Evolutionary conservation across 768 basidiomycete species (phyloP).

Genomic region (Pleurotus pulmonarius): DNA sequence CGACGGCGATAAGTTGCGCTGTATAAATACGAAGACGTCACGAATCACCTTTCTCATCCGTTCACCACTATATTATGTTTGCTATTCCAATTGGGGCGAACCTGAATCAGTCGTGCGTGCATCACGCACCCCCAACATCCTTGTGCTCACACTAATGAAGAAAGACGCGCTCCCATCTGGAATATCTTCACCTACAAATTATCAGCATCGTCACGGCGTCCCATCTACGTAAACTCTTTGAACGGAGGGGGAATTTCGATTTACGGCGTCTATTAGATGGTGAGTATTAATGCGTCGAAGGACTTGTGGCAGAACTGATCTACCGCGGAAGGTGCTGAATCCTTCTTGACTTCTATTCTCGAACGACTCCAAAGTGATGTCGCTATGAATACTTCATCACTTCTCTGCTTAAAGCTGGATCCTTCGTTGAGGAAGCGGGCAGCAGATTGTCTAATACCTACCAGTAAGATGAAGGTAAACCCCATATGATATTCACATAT

Average conservation of each 20-base stretch:
- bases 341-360: constrained; percentile 73
- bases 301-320: not conserved
- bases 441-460: constrained; percentile 80
- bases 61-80: constrained; percentile 88
- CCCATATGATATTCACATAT: not conserved
- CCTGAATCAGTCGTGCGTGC: constrained; percentile 88
- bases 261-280: constrained; percentile 72
- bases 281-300: constrained; percentile 14
- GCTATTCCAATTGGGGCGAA: constrained; percentile 90
- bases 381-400: constrained; percentile 74
- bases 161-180: constrained; percentile 90
- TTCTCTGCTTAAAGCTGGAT: constrained; percentile 79
- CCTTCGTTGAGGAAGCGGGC: constrained; percentile 62
- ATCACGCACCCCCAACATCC: not conserved
- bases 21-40: constrained; percentile 77
- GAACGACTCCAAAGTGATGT: constrained; percentile 72
- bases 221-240: constrained; percentile 84
- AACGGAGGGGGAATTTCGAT: constrained; percentile 89
- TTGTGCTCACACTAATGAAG: constrained; percentile 44
- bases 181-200: constrained; percentile 93
- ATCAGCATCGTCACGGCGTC: constrained; percentile 83
- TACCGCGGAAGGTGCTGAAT: constrained; percentile 63
- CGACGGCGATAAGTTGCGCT: constrained; percentile 81
- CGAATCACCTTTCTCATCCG: constrained; percentile 86
- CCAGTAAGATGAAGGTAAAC: constrained; percentile 72